Evolutionary conservation across 2,329 filamentous ascomycete genomes (phyloP).

Genomic region (Periconia sp.): DNA sequence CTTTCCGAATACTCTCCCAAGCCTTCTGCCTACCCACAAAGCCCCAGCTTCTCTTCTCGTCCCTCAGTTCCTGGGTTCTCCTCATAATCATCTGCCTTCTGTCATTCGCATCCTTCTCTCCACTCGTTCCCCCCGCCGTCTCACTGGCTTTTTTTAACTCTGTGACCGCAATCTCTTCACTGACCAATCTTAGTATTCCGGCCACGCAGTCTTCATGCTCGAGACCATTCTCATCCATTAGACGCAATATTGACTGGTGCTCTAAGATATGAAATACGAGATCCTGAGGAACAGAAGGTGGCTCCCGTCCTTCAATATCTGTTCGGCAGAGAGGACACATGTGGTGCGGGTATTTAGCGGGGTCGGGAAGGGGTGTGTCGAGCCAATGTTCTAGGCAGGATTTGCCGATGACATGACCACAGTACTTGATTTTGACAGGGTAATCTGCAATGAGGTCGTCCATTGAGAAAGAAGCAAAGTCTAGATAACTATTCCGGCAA

Average conservation of each 20-base stretch:
- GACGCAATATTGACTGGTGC: constrained; percentile 8
- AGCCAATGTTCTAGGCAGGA: constrained; percentile 31
- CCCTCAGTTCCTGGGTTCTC: constrained; percentile 8
- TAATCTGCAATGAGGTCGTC: constrained; percentile 25
- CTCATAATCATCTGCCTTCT: constrained; percentile 8
- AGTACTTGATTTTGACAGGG: constrained; percentile 32
- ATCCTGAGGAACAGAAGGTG: constrained; percentile 1
- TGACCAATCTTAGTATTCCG: constrained; percentile 20
- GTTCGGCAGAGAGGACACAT: constrained; percentile 29
- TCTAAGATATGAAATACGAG: constrained; percentile 12
- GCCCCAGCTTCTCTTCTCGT: constrained; percentile 26
- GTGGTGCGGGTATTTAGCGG: constrained; percentile 24
- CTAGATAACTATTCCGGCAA: constrained; percentile 28
- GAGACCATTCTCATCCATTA: constrained; percentile 16
- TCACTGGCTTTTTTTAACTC: constrained; percentile 13
- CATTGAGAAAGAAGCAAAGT: constrained; percentile 10
- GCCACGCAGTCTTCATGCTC: constrained; percentile 16
- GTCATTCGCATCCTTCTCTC: background rate
- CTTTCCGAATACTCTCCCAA: constrained; percentile 16
- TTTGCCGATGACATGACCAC: constrained; percentile 32
- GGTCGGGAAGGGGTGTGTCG: constrained; percentile 23
- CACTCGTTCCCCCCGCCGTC: background rate
- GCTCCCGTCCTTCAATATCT: constrained; percentile 17
- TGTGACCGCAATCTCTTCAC: constrained; percentile 23
- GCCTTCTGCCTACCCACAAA: constrained; percentile 12